phyloP scores from a whole-genome alignment of 768 basidiomycete genomes.

The Mycena vulgaris region DNA sequence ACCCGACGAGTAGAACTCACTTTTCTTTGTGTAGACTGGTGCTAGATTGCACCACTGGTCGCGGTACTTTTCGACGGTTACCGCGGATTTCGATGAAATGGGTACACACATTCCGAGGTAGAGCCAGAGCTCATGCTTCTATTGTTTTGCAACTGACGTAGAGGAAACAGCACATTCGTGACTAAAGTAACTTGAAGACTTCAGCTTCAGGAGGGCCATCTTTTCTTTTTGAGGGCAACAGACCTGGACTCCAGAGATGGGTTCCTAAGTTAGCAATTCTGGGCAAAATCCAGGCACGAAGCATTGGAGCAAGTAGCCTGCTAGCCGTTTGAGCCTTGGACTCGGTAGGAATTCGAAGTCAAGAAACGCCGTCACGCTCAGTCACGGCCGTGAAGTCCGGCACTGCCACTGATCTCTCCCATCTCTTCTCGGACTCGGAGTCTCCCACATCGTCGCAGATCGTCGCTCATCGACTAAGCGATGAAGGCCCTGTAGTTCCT shows the following conservation, averaged over 20 bases:
- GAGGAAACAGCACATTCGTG: background rate
- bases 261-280: background rate
- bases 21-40: background rate
- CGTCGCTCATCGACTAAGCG: too few relatives aligned
- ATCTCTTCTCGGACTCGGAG: too few relatives aligned
- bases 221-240: background rate
- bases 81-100: background rate
- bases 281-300: background rate
- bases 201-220: background rate
- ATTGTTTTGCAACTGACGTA: background rate
- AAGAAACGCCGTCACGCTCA: too few relatives aligned
- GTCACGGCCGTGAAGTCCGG: too few relatives aligned
- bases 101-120: background rate
- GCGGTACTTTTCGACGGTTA: background rate
- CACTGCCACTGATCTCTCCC: too few relatives aligned
- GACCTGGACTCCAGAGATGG: conserved; percentile 10
- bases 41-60: background rate
- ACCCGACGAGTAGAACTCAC: background rate
- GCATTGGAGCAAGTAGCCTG: background rate
- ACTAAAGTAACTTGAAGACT: background rate
- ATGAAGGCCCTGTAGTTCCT: too few relatives aligned
- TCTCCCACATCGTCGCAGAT: too few relatives aligned
- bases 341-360: too few relatives aligned
- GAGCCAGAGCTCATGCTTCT: background rate
- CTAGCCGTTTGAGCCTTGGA: too few relatives aligned